Base-by-base conservation (phyloP, 2,329 filamentous ascomycete species). In the Pyrenochaeta sp. region DNA sequence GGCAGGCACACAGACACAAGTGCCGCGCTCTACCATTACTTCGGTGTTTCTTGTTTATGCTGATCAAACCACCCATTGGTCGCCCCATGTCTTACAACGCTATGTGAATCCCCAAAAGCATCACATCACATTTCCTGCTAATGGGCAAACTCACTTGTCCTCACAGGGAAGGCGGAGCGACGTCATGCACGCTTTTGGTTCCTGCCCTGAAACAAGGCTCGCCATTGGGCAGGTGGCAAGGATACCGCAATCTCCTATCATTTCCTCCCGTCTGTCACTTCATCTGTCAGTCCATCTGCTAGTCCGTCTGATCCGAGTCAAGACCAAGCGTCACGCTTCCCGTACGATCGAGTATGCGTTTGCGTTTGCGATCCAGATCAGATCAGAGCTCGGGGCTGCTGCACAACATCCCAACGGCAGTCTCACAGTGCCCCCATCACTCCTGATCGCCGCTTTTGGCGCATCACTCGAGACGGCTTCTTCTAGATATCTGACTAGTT, bases 381-480 rank as follows among this genome's bases (percentile, higher is more conserved):
- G 43, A 49, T 42, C n/a, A 56, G 36, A n/a, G 40, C 49, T 48
- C 23, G 33, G n/a, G 32, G 36, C 35, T 53, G 45, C 54, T 57
- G 54, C 54, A 50, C 45, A 50, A 57, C 54, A 57, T 54, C 14
- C 15, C 45, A 50, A 54, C 42, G 36, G 23, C 42, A 37, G 33
- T 9, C 27, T 29, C 31, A 18, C 14, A 45, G 35, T 35, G 36
- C 23, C 35, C 42, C 45, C 14, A 17, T 3, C 20, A 10, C 35
- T 2, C 20, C 20, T 37, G 17, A 37, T 14, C 9, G 35, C 17
- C 35, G 17, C 12, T 11, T 37, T 37, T 17, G 12, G 12, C 33
- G 33, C 33, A n/a, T n/a, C 33, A 36, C 33, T 36, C 32, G 40
- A 40, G 9, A 1, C 18, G n/a, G 10, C 27, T 18, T n/a, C n/a